Evolutionary conservation across 768 basidiomycete species (phyloP), one percentile per base, ranked within the genome.

Genomic region (Ramaria rubella): DNA sequence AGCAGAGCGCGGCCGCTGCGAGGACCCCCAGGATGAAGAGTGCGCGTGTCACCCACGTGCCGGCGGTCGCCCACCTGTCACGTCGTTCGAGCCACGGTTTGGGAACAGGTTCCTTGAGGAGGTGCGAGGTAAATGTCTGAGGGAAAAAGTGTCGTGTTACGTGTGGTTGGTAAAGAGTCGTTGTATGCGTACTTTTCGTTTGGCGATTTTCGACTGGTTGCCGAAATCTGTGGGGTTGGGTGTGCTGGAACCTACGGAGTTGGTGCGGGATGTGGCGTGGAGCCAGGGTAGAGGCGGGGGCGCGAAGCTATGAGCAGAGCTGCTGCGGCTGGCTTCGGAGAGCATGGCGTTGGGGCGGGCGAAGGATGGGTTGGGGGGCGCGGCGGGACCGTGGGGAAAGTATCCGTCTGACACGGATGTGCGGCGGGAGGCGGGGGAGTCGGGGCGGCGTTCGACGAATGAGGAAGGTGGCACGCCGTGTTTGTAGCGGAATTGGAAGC

Each of bases 21-120:
- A 43, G 65, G 44, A 78, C 27, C 6, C 82, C 82, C 9, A 80
- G 4, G 17, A 79, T 14, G 51, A 79, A 57, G 26, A 70, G 65
- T 1, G 58, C 63, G 48, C 80, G 66, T 0, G 79, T 81, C 52
- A 81, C 62, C 76, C 78, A 81, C 61, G 75, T 77, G 57, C 75
- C 77, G 59, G 72, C 72, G 61, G 68, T 72, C 63, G 67, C 69
- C 60, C 65, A 77, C 43, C 61, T 71, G 62, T 80, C 81, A 42
- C 56, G 64, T 63, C 63, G 73, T 62, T 68, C 62, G 49, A 77
- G 59, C 78, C 78, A 80, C 19, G 77, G 77, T 65, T 83, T 83
- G 57, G 72, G 67, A 52, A 73, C 68, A 56, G 69, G 69, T 27
- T 64, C 69, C 59, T 68, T 70, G 27, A 73, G 60, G 44, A 61